phyloP scores from a whole-genome alignment of 345 rosid genomes.

The Eucalyptus cloeziana region DNA sequence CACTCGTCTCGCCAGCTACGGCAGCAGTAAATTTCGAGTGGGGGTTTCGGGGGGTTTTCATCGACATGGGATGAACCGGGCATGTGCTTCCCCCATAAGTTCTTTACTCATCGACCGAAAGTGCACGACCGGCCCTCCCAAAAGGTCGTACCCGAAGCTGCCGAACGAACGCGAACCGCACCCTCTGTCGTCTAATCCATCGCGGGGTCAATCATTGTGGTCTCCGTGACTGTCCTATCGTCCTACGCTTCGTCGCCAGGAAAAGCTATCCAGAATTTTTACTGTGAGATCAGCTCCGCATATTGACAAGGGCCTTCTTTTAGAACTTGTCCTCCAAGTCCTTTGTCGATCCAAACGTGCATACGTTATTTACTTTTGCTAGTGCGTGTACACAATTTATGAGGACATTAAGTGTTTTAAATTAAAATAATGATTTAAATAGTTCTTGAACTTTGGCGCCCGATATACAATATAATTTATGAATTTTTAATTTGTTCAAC shows the following conservation, averaged over 20 bases:
- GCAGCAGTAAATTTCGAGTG: neutral
- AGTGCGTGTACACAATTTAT: neutral
- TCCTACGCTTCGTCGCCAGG: neutral
- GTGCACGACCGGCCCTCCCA: neutral
- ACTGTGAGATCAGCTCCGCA: neutral
- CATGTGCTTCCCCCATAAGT: neutral
- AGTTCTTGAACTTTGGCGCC: fast-evolving
- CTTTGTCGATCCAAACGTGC: neutral
- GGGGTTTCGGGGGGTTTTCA: neutral
- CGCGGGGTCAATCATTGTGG: neutral
- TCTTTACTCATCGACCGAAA: neutral
- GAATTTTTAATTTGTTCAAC: too few relatives aligned
- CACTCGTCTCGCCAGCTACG: neutral
- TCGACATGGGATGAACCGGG: neutral
- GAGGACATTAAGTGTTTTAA: neutral
- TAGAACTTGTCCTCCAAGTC: neutral
- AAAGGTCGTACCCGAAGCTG: neutral
- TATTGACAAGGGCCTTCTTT: neutral
- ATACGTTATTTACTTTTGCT: neutral
- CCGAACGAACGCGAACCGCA: neutral
- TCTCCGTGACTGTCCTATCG: neutral
- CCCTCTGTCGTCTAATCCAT: neutral
- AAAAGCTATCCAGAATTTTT: neutral
- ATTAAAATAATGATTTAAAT: fast-evolving
- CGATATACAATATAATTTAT: fast-evolving